These are phyloP conservation scores for Termitomyces heimii DNA, from an alignment of 768 basidiomycete genomes.

Conservation along the genomic window DNA sequence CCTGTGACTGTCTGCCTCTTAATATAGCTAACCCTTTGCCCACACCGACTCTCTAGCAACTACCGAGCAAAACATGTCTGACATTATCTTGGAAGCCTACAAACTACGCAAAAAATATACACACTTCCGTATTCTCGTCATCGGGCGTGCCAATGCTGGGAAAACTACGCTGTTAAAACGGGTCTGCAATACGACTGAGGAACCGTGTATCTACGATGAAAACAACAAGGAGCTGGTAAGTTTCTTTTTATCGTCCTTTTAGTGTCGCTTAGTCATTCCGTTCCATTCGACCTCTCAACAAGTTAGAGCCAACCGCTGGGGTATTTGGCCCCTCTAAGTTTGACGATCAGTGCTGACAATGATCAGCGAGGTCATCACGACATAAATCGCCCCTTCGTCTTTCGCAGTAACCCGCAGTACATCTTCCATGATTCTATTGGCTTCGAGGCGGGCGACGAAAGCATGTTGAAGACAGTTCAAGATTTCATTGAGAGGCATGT, in stretches of 20 bases:
- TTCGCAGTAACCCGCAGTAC: not conserved
- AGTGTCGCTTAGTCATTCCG: too few species aligned
- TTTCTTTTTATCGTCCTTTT: not conserved
- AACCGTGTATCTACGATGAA: not conserved
- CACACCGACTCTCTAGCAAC: not conserved
- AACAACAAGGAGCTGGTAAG: not conserved
- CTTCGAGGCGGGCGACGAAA: not conserved
- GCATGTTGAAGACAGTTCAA: not conserved
- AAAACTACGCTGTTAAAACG: not conserved
- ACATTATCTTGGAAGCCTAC: not conserved
- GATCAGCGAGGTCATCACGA: not conserved
- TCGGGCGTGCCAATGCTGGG: conserved; percentile 5
- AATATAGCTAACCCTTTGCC: not conserved
- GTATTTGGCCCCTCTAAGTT: not conserved
- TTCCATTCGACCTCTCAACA: not conserved
- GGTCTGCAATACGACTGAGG: not conserved
- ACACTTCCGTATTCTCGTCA: conserved; percentile 6
- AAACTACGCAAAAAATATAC: not conserved
- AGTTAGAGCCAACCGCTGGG: not conserved
- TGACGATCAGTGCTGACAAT: not conserved
- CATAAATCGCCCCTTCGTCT: not conserved
- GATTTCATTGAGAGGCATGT: not conserved
- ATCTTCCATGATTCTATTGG: not conserved
- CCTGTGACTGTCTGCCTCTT: not conserved
- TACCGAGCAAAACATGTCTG: not conserved